A percentile compares a stretch with the other conserved stretches of the same genome.
Evolutionary conservation across 305 asterid species (phyloP).

Genomic region (Rubia tinctorum): DNA sequence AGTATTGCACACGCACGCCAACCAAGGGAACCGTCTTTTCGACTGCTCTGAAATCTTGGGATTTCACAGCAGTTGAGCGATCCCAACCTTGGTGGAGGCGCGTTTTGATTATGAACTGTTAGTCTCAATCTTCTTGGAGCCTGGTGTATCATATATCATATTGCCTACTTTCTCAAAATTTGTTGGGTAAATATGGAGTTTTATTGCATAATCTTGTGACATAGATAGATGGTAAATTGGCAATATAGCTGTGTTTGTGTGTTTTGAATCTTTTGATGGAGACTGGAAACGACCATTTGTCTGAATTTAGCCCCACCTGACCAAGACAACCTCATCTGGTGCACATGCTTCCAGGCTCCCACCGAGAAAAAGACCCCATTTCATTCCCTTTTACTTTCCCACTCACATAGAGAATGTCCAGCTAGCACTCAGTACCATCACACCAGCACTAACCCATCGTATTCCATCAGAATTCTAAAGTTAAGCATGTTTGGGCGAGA

Average conservation of each 20-base stretch:
- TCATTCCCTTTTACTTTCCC: slow-evolving; percentile 14
- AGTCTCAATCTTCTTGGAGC: neutral
- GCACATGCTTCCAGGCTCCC: slow-evolving; percentile 6
- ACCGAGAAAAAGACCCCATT: slow-evolving; percentile 5
- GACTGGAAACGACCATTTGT: slow-evolving; percentile 10
- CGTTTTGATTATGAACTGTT: neutral
- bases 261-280: neutral
- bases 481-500: too few species aligned
- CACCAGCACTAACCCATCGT: too few species aligned
- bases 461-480: too few species aligned
- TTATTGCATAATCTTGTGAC: neutral
- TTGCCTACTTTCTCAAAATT: neutral
- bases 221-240: neutral
- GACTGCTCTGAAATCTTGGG: neutral
- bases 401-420: slow-evolving; percentile 7
- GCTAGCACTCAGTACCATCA: slow-evolving; percentile 13
- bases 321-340: slow-evolving; percentile 13
- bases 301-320: slow-evolving; percentile 16
- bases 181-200: neutral
- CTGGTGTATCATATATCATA: neutral
- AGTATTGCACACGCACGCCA: neutral
- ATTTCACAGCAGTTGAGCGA: neutral
- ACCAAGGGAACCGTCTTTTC: neutral
- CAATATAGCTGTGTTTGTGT: neutral
- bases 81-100: neutral